phyloP scores from a whole-genome alignment of 2,329 filamentous ascomycete species.

The Nemania serpens region DNA sequence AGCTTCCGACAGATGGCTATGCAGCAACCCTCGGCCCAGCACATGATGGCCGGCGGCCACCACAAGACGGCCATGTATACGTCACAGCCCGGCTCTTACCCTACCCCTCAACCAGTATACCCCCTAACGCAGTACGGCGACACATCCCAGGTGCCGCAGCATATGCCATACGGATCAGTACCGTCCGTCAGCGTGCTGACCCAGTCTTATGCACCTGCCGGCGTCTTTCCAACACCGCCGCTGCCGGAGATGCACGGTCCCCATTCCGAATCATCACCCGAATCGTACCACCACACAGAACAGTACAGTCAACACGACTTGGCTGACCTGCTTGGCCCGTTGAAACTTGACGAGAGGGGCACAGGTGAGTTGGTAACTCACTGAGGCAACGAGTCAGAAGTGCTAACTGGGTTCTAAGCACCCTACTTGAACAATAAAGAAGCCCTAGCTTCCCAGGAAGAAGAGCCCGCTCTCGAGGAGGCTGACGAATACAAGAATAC shows the following conservation, averaged over 20 bases:
- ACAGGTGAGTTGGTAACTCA: constrained; percentile 65
- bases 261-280: constrained; percentile 49
- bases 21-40: constrained; percentile 50
- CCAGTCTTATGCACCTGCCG: constrained; percentile 53
- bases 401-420: constrained; percentile 53
- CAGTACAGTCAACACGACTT: constrained; percentile 73
- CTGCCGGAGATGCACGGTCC: constrained; percentile 47
- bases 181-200: constrained; percentile 56
- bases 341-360: constrained; percentile 86
- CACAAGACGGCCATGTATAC: constrained; percentile 55
- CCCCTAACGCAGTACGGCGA: constrained; percentile 54
- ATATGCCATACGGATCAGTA: constrained; percentile 59
- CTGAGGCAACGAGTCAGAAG: not conserved
- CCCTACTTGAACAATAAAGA: constrained; percentile 77
- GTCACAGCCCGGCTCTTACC: constrained; percentile 52
- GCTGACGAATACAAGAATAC: constrained; percentile 73
- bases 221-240: constrained; percentile 60
- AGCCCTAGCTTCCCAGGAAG: constrained; percentile 48
- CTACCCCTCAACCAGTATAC: constrained; percentile 51
- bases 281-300: constrained; percentile 64
- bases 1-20: constrained; percentile 59
- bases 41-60: constrained; percentile 48
- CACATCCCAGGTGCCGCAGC: constrained; percentile 49
- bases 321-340: constrained; percentile 78
- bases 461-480: constrained; percentile 69